Percentiles rank a stretch among this genome's conserved stretches.
Conservation (phyloP, 83 land plant species). For the Larix sibirica region DNA sequence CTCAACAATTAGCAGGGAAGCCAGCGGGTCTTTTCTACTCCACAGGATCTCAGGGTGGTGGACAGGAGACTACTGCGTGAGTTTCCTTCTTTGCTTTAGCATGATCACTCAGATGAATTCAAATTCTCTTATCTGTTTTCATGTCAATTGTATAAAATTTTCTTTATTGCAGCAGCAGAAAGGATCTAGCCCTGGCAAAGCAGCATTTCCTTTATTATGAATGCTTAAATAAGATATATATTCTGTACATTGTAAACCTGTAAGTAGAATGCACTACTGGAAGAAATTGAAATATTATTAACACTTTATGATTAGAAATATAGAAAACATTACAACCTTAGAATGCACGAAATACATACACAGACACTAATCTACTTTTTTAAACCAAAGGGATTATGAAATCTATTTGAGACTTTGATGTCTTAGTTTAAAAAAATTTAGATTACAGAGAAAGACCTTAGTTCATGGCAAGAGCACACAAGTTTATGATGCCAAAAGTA, state of each 20-base stretch:
- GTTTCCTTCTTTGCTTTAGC: conserved; percentile 11
- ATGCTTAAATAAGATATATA: neutral
- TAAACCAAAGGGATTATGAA: too few species aligned
- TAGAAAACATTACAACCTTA: neutral
- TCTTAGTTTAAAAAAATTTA: neutral
- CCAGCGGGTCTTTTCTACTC: conserved; percentile 87
- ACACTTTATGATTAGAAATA: neutral
- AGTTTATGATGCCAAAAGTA: too few species aligned
- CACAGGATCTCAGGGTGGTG: conserved; percentile 92
- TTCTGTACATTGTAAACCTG: neutral
- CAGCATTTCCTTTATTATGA: neutral
- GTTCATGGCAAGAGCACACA: too few species aligned
- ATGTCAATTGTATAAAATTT: too few species aligned
- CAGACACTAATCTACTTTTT: too few species aligned
- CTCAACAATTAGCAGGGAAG: conserved; percentile 79
- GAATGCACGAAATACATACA: neutral
- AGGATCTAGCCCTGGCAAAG: neutral
- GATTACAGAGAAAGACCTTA: neutral
- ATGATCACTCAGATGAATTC: too few species aligned
- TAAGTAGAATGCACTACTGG: neutral
- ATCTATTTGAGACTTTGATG: too few species aligned
- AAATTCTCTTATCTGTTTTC: too few species aligned
- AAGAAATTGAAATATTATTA: neutral
- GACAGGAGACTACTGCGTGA: conserved; percentile 92
- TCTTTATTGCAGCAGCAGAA: neutral